Evolutionary conservation across 225 moss, liverwort and hornwort species (phyloP).

Genomic region (Sphagnum contortum): DNA sequence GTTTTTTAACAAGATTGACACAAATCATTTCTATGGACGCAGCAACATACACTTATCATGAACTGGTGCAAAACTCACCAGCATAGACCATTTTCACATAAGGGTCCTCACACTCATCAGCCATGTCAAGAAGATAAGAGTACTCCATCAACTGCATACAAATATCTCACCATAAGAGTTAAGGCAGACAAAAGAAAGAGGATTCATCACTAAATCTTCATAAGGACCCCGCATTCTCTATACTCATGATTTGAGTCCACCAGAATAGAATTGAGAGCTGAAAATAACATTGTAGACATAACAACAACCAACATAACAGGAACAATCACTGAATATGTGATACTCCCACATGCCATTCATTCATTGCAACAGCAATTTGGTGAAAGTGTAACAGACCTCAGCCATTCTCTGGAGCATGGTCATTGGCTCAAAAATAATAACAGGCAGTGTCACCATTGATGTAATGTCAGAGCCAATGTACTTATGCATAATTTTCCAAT

Average conservation of each 20-base stretch:
- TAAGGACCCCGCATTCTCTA: no score
- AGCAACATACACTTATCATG: no score
- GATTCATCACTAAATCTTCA: no score
- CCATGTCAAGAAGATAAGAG: conserved; percentile 73
- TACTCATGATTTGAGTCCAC: no score
- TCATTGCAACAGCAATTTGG: no score
- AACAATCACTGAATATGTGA: no score
- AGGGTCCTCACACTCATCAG: conserved; percentile 81
- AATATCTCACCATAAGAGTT: not conserved
- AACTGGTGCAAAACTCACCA: conserved; percentile 13
- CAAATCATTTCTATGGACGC: no score
- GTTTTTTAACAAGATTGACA: no score
- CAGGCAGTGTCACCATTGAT: conserved; percentile 48
- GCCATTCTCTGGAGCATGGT: conserved; percentile 66
- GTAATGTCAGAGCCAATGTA: conserved; percentile 24
- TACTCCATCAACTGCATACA: conserved; percentile 86
- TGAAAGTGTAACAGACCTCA: conserved; percentile 32
- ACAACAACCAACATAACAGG: no score
- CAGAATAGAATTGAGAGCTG: no score
- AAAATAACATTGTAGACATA: no score
- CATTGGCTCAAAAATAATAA: conserved; percentile 67
- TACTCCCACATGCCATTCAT: no score
- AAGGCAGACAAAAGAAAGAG: not conserved
- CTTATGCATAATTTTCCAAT: conserved; percentile 15
- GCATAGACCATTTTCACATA: conserved; percentile 81